Conservation (phyloP, 129 eudicot species). For the Helianthus tuberosus region DNA sequence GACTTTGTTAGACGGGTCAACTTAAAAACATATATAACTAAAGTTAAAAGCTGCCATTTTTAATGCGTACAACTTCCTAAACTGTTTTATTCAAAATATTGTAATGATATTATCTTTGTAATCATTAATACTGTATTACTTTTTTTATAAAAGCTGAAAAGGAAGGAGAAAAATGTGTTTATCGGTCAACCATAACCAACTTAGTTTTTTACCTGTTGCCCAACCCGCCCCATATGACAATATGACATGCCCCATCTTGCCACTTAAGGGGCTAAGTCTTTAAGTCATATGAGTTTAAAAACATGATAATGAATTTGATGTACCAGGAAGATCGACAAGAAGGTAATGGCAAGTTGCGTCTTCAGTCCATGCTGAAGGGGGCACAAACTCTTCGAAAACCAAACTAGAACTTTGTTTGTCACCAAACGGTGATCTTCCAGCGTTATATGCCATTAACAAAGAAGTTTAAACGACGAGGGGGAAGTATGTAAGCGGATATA, state of each 20-base stretch:
- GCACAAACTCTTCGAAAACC: slow-evolving; percentile 46
- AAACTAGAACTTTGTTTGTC: slow-evolving; percentile 28
- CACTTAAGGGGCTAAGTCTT: not conserved
- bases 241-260: not conserved
- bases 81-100: not conserved
- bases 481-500: not conserved
- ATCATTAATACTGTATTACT: not conserved
- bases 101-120: not conserved
- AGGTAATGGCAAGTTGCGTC: slow-evolving; percentile 43
- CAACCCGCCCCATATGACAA: not conserved
- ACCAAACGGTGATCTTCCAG: slow-evolving; percentile 22
- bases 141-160: not conserved
- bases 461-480: not conserved
- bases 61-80: not conserved
- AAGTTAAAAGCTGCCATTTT: not conserved
- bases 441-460: slow-evolving; percentile 22
- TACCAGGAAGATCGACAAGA: slow-evolving; percentile 67
- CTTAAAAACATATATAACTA: not conserved
- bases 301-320: not conserved
- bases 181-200: not conserved
- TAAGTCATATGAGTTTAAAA: not conserved
- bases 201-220: not conserved
- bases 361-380: slow-evolving; percentile 64
- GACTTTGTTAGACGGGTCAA: not conserved
- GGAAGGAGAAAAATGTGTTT: not conserved